Evolutionary conservation across 257 asterid species (phyloP).

Genomic region (Dorcoceras hygrometricum): DNA sequence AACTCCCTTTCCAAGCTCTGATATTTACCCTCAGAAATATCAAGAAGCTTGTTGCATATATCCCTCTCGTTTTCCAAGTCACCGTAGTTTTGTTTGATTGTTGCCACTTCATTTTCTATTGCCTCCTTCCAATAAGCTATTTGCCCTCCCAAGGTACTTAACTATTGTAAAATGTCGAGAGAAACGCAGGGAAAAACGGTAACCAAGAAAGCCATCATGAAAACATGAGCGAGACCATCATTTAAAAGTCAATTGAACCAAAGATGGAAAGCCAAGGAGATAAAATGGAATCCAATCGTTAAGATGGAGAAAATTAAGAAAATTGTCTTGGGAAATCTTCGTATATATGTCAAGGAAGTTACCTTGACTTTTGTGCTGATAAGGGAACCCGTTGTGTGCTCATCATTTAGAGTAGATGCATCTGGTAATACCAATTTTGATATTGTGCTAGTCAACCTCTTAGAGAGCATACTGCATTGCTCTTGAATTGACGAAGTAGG

Average conservation of each 20-base stretch:
- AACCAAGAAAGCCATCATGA: slow-evolving; percentile 12
- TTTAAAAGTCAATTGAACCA: slow-evolving; percentile 29
- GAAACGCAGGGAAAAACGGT: neutral
- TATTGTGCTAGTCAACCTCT: slow-evolving; percentile 54
- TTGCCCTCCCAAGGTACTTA: slow-evolving; percentile 54
- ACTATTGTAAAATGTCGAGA: slow-evolving; percentile 4
- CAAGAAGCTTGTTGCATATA: slow-evolving; percentile 43
- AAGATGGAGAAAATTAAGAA: slow-evolving; percentile 52
- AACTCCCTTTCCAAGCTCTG: slow-evolving; percentile 68
- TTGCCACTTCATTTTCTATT: slow-evolving; percentile 50
- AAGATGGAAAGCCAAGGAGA: slow-evolving; percentile 39
- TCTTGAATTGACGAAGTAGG: slow-evolving; percentile 34
- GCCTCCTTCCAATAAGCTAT: slow-evolving; percentile 79
- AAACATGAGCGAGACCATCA: slow-evolving; percentile 16
- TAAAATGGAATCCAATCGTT: slow-evolving; percentile 51
- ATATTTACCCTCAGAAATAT: slow-evolving; percentile 51
- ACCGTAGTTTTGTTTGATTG: slow-evolving; percentile 43
- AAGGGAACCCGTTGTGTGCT: slow-evolving; percentile 26
- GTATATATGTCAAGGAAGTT: slow-evolving; percentile 66
- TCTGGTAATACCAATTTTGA: slow-evolving; percentile 47
- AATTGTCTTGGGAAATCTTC: slow-evolving; percentile 51
- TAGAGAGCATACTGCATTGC: slow-evolving; percentile 51
- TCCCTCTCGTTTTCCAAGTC: slow-evolving; percentile 57
- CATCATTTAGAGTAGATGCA: slow-evolving; percentile 32
- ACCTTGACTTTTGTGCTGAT: slow-evolving; percentile 64